phyloP scores from a whole-genome alignment of 306 rosid genomes.

The Purshia tridentata region DNA sequence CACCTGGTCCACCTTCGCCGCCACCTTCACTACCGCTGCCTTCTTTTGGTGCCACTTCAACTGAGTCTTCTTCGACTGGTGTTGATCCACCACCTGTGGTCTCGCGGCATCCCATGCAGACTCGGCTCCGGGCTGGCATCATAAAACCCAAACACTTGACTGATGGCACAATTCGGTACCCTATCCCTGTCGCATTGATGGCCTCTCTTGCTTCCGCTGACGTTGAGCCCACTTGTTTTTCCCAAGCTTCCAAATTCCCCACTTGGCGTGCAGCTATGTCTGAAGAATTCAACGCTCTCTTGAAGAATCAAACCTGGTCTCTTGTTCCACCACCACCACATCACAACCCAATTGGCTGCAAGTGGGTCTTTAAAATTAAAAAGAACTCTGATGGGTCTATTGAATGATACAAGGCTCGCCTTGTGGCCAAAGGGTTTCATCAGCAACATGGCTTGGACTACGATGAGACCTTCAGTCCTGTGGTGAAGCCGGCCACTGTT shows the following conservation, averaged over 20 bases:
- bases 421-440: no score
- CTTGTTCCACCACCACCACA: neutral
- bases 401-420: no score
- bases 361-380: neutral
- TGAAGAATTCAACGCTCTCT: no score
- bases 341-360: neutral
- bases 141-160: neutral
- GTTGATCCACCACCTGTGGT: neutral
- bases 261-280: neutral
- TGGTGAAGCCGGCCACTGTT: no score
- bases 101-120: no score
- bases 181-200: neutral
- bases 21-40: neutral
- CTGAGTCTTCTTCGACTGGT: no score
- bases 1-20: neutral
- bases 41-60: no score
- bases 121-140: neutral
- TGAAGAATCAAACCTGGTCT: neutral
- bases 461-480: no score
- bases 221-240: neutral
- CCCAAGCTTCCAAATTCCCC: neutral
- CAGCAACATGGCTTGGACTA: no score
- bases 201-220: neutral
- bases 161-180: neutral
- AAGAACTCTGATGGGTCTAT: no score